phyloP scores from a whole-genome alignment of 352 stramenopile species.

The Globisporangium cederbergense region DNA sequence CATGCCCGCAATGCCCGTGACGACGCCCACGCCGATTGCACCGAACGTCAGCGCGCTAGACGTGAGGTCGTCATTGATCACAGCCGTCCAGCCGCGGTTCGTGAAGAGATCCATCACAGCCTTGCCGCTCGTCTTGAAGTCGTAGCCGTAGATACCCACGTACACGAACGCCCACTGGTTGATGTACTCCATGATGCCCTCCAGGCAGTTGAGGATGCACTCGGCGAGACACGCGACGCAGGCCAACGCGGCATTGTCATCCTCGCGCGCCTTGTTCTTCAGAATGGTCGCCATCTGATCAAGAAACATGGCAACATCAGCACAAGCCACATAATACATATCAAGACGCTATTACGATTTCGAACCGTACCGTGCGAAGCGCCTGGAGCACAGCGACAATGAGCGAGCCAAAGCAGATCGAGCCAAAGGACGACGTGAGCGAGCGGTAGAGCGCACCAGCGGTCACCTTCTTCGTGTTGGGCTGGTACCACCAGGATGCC shows the following conservation, averaged over 20 bases:
- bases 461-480: slow-evolving; percentile 48
- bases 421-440: slow-evolving; percentile 74
- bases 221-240: slow-evolving; percentile 85
- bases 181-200: slow-evolving; percentile 87
- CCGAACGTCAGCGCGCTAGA: slow-evolving; percentile 80
- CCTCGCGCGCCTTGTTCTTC: slow-evolving; percentile 63
- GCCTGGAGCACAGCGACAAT: slow-evolving; percentile 86
- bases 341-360: background rate
- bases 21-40: slow-evolving; percentile 70
- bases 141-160: slow-evolving; percentile 87
- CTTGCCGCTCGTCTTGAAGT: slow-evolving; percentile 84
- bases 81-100: slow-evolving; percentile 81
- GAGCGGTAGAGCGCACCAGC: slow-evolving; percentile 74
- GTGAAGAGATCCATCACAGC: slow-evolving; percentile 86
- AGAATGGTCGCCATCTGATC: slow-evolving; percentile 58
- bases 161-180: slow-evolving; percentile 91
- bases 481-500: slow-evolving; percentile 84
- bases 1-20: slow-evolving; percentile 58
- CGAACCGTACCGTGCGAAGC: slow-evolving; percentile 48
- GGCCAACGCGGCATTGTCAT: slow-evolving; percentile 71
- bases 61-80: slow-evolving; percentile 90
- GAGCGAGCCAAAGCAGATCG: slow-evolving; percentile 83
- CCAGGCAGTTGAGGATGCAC: slow-evolving; percentile 84
- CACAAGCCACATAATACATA: background rate
- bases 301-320: slow-evolving; percentile 8